phyloP scores from a whole-genome alignment of 768 basidiomycete species.

The Mrakia blollopis region DNA sequence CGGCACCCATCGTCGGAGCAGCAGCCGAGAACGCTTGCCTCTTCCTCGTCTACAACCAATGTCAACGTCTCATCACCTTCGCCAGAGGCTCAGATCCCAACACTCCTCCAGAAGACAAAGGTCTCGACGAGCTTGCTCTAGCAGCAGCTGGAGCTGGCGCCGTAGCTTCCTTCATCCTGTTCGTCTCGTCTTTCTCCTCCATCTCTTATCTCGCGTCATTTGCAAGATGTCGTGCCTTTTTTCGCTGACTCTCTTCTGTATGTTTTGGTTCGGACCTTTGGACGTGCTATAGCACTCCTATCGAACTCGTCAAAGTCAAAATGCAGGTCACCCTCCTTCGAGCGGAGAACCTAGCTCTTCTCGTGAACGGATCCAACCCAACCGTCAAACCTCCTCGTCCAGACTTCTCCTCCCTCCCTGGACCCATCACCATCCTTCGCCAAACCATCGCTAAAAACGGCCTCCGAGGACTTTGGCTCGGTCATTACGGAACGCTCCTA shows the following conservation, averaged over 20 bases:
- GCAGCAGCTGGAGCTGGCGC: conserved; percentile 86
- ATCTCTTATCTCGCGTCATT: not conserved
- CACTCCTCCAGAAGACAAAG: conserved; percentile 9
- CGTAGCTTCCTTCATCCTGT: conserved; percentile 81
- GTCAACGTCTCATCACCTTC: conserved; percentile 47
- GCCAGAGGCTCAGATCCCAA: conserved; percentile 28
- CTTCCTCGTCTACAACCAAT: conserved; percentile 76
- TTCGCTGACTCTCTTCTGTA: not conserved
- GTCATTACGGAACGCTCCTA: conserved; percentile 86
- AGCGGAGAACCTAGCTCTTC: conserved; percentile 19
- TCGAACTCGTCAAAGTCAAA: conserved; percentile 93
- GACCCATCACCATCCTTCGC: conserved; percentile 64
- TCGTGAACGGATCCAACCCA: conserved; percentile 3
- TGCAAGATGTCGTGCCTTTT: no score
- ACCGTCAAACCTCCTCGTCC: not conserved
- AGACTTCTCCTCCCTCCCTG: conserved; percentile 51
- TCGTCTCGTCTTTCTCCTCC: conserved; percentile 41
- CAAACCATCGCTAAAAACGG: conserved; percentile 64
- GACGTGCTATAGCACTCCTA: conserved; percentile 68
- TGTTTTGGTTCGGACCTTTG: no score
- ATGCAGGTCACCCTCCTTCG: conserved; percentile 51
- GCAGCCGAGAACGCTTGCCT: conserved; percentile 87
- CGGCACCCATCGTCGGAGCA: conserved; percentile 83
- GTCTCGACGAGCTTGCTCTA: conserved; percentile 58
- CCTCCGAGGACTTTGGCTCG: conserved; percentile 86